These are phyloP conservation scores for Prunus davidiana DNA, from an alignment of 306 rosid species.

Conservation along the genomic window DNA sequence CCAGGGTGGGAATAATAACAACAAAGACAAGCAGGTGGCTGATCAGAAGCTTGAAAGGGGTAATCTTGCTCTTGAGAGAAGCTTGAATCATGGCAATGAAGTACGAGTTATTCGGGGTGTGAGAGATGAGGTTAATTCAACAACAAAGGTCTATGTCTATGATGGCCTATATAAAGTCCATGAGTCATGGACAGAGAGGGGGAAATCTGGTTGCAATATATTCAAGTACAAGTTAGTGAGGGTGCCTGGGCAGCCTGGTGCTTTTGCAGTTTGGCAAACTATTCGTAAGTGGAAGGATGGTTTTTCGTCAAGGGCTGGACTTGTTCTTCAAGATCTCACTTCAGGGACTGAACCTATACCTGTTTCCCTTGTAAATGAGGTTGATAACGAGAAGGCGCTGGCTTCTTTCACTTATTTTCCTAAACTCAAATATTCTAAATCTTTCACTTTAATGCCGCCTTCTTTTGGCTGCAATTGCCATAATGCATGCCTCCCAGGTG, in stretches of 20 bases:
- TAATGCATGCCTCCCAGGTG: constrained; percentile 48
- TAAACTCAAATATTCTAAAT: constrained; percentile 41
- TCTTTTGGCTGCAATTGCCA: constrained; percentile 46
- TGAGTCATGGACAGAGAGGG: constrained; percentile 55
- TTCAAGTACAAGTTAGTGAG: constrained; percentile 67
- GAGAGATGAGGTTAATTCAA: constrained; percentile 33
- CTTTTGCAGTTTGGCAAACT: constrained; percentile 48
- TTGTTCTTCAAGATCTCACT: constrained; percentile 54
- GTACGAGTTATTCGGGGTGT: constrained; percentile 64
- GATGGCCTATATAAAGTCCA: constrained; percentile 62
- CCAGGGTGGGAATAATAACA: constrained; percentile 55
- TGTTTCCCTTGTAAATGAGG: constrained; percentile 63
- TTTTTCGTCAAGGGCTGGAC: constrained; percentile 41
- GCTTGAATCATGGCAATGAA: constrained; percentile 41
- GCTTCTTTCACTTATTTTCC: constrained; percentile 47
- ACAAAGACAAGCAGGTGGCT: constrained; percentile 33
- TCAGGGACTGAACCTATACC: constrained; percentile 52
- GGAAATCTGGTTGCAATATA: constrained; percentile 51
- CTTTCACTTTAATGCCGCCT: constrained; percentile 30
- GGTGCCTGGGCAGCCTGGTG: constrained; percentile 52
- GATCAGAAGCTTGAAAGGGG: constrained; percentile 80
- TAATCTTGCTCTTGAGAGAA: constrained; percentile 64
- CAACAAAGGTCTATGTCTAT: constrained; percentile 54
- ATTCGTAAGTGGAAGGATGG: constrained; percentile 45
- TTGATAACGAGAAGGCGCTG: constrained; percentile 53